Evolutionary conservation across 1,284 basidiomycete species (phyloP), one percentile per base, ranked within the genome.

Genomic region (Cryptococcus amylolentus): DNA sequence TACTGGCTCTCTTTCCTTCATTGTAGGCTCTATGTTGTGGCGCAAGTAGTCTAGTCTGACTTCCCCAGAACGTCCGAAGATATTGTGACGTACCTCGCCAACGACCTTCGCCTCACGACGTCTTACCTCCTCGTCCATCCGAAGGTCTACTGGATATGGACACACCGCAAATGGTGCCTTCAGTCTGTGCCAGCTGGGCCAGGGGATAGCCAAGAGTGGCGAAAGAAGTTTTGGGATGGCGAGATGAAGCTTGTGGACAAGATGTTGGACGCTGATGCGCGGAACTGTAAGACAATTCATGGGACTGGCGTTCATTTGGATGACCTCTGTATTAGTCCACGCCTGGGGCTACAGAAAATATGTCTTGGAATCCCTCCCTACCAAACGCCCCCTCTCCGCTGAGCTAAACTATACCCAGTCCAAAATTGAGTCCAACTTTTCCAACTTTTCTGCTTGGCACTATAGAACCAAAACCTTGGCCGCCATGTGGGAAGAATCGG

Each of bases 401-500:
- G 93, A 96, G 72, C 77, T 97, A 27, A 81, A 80, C 0, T 97
- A 89, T 71, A 95, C 95, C 2, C 86, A 84, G 48, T 82, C 83
- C 58, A 97, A 98, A 80, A 98, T 99, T 64, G 88, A 92, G 73
- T 80, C 87, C 52, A 97, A 91, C 73, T 96, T 98, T 71, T 94
- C 90, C 48, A 98, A 99, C 75, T 98, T 97, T 73, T 95, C 91
- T 57, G 96, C 96, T 16, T 99, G 96, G 96, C 96, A 99, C 76
- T 92, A 95, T 65, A 84, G 96, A 27, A 89, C 91, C 2, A 94
- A 95, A 74, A 81, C 94, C 1, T 80, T 92, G 16, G 77, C 81
- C 0, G 81, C 81, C 4, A 69, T 91, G 6, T 94, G 90, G 90
- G 80, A 80, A 4, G 74, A 77, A n/a, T 23, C 71, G 37, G 81